phyloP scores from a whole-genome alignment of 306 rosid genomes.

The Rosa lucieae region DNA sequence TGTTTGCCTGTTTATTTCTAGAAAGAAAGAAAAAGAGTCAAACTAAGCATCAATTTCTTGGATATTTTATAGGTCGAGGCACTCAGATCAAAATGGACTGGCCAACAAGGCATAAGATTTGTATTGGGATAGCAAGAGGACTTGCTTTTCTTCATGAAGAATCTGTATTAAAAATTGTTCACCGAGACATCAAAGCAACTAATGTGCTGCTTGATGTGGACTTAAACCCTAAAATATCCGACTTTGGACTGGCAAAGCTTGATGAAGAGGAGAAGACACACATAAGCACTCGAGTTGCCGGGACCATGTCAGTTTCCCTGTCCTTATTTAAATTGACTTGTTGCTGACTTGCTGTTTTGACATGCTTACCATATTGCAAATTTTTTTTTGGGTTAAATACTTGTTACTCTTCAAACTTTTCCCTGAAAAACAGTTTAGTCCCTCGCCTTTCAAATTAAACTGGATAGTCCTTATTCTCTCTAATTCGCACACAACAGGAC shows the following conservation, averaged over 20 bases:
- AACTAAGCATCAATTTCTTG: not conserved
- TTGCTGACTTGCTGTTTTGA: not conserved
- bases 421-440: no score
- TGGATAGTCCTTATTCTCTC: no score
- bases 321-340: not conserved
- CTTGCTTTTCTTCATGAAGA: conserved; percentile 75
- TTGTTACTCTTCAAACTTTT: no score
- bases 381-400: no score
- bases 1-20: not conserved
- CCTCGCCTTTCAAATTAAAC: no score
- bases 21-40: not conserved
- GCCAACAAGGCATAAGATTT: conserved; percentile 60
- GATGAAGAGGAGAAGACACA: conserved; percentile 69
- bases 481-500: no score
- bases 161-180: conserved; percentile 69
- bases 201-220: conserved; percentile 64
- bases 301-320: conserved; percentile 62
- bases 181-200: conserved; percentile 77
- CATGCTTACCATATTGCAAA: not conserved
- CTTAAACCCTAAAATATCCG: conserved; percentile 72
- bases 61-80: conserved; percentile 34
- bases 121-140: conserved; percentile 78
- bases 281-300: conserved; percentile 73
- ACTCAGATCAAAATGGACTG: conserved; percentile 45
- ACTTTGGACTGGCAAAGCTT: conserved; percentile 77